A percentile compares a stretch with the other conserved stretches of the same genome.
These are phyloP conservation scores for Begonia peltatifolia DNA, from an alignment of 306 rosid species.

Conservation along the genomic window DNA sequence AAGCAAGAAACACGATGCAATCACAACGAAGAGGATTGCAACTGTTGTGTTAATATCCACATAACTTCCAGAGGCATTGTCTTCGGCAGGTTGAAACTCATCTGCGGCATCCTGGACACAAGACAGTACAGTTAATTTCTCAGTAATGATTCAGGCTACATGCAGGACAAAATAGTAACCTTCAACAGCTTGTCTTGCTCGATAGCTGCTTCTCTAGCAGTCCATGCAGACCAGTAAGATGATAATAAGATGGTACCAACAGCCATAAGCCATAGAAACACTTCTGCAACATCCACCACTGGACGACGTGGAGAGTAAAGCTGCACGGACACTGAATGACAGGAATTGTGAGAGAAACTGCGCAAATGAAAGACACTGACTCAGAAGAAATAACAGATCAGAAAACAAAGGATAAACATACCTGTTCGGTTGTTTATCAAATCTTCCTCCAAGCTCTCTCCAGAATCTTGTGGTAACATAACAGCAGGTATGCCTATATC, in stretches of 20 bases:
- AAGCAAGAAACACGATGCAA: constrained; percentile 89
- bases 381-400: not conserved
- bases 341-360: constrained; percentile 30
- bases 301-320: constrained; percentile 94
- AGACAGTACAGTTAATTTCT: constrained; percentile 18
- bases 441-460: constrained; percentile 43
- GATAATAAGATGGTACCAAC: constrained; percentile 89
- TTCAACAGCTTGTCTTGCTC: constrained; percentile 82
- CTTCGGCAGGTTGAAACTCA: constrained; percentile 36
- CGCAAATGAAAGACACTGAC: constrained; percentile 6
- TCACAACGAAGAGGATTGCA: constrained; percentile 72
- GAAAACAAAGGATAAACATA: constrained; percentile 11
- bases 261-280: constrained; percentile 98
- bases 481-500: constrained; percentile 78
- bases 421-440: constrained; percentile 47
- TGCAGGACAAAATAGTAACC: constrained; percentile 27
- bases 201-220: constrained; percentile 73
- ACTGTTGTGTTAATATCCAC: constrained; percentile 75
- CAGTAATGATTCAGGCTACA: constrained; percentile 6
- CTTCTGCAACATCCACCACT: constrained; percentile 89
- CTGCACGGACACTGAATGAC: constrained; percentile 84
- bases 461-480: constrained; percentile 92
- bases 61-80: constrained; percentile 46
- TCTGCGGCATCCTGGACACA: constrained; percentile 76
- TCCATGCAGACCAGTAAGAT: constrained; percentile 98